Evolutionary conservation across 1,284 basidiomycete species (phyloP), one percentile per base, ranked within the genome.

Genomic region (Trichosporon asahii): DNA sequence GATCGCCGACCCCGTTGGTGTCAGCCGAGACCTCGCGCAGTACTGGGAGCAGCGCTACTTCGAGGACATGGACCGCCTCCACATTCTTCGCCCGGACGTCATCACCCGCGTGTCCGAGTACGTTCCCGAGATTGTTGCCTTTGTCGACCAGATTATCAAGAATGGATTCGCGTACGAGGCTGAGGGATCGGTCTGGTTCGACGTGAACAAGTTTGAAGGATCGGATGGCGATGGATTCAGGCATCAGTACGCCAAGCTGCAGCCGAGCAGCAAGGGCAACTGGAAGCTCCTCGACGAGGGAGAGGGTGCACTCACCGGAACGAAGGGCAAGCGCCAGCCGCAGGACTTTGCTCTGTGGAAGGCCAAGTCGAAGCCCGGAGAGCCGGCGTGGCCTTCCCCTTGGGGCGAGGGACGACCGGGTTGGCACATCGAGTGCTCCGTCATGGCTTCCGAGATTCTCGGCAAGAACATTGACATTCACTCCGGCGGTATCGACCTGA

Each of bases 341-440:
- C 83, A 87, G 12, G 96, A 99, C 85, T 99, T 99, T 84, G 97
- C 97, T 6, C 86, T 99, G 14, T 99, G 97, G 97, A 99, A 99
- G 85, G 90, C 93, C 2, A 79, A 79, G 68, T 94, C 94, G 35
- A 98, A 97, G 84, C 90, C 94, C 1, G 97, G 97, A n/a, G 97
- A 99, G 83, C 97, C 97, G 1, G 90, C 90, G 2, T 99, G 97
- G 97, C 89, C 90, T 0, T 98, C 95, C 9, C 91, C 94, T 6
- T 99, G 97, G 97, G 97, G 97, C 31, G 86, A 87, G 46, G 97
- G 97, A n/a, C 88, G 97, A 68, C 97, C 97, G 0, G 97, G 97
- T 11, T 99, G 97, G 97, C 97, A 99, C 82, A 99, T 99, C 70
- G 97, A 99, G 83, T 99, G 97, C 85, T 96, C 94, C 11, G 97